Evolutionary conservation across 176 grass and related monocot genomes (phyloP), one percentile per base, ranked within the genome.

Genomic region (Triticum dicoccoides): DNA sequence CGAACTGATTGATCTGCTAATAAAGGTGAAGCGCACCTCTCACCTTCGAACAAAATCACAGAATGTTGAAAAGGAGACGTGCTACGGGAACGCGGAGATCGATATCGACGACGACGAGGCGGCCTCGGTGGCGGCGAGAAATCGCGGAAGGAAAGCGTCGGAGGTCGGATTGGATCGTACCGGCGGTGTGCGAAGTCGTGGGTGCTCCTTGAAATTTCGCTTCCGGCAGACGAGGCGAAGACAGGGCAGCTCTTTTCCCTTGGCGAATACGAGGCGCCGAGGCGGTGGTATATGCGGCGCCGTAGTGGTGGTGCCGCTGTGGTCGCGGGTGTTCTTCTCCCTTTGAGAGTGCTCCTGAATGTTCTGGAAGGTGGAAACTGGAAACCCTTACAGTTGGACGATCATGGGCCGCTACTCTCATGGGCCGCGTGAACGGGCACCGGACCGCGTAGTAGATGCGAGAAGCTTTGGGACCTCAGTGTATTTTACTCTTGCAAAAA

Each of bases 361-460:
- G 35, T 86, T 86, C 85, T 63, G 58, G 77, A 86, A 86, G 75
- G 63, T 45, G 37, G 54, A 73, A 61, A 62, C 54, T 66, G 65
- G 59, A 20, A 68, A 67, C 65, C 35, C 75, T 79, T 41, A n/a
- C 34, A 23, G 56, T 14, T 61, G 17, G 30, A 38, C 20, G 23
- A 45, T 10, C 34, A 11, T 54, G 75, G 14, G 75, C 64, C 35
- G 51, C 44, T 10, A 8, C 65, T 45, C 14, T 59, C 23, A 25
- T 59, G 21, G 44, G 47, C 77, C 45, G 45, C 45, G 45, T 49
- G 45, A 4, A 49, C 45, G 45, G 12, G 45, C 45, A 49, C 45
- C 45, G 45, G 12, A 47, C 45, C 45, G 45, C 12, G 45, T 45
- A 45, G 35, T 41, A 9, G 39, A 41, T 42, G 41, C 41, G 41